phyloP scores from a whole-genome alignment of 192 early-diverging fungal species.

The Linnemannia elongata region DNA sequence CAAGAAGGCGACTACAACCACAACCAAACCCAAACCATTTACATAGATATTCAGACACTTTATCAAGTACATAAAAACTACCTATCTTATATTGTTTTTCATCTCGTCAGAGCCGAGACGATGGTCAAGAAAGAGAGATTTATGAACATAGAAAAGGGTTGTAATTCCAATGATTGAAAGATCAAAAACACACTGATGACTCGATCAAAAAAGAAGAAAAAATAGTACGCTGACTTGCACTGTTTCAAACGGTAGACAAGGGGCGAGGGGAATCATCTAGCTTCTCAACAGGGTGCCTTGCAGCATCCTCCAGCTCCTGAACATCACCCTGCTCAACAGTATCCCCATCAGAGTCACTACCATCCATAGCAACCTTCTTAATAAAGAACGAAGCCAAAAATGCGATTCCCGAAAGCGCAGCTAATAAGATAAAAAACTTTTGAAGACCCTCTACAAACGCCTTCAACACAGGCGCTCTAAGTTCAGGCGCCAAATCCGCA shows the following conservation, averaged over 20 bases:
- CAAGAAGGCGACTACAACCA: neutral
- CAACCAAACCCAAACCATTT: neutral
- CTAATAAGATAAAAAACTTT: slow-evolving; percentile 63
- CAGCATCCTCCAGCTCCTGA: neutral
- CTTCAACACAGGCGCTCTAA: slow-evolving; percentile 57
- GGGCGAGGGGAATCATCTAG: neutral
- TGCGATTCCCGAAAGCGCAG: slow-evolving; percentile 60
- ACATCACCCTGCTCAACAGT: neutral
- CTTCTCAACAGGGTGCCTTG: neutral
- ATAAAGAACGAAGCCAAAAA: slow-evolving; percentile 62
- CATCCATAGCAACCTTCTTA: slow-evolving; percentile 37
- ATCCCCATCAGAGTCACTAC: neutral
- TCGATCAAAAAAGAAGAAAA: neutral
- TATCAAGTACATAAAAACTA: no score
- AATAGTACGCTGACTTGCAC: neutral
- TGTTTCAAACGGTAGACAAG: neutral
- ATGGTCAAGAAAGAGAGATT: no score
- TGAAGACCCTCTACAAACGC: slow-evolving; percentile 66
- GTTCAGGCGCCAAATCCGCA: slow-evolving; percentile 35
- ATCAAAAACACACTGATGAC: neutral
- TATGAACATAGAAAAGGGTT: no score
- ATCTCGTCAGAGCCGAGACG: no score
- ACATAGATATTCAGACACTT: neutral
- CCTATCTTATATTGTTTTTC: no score
- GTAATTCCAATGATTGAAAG: no score